Conservation (phyloP, 2,329 filamentous ascomycete genomes). For the Fusarium neocosmosporiellum region DNA sequence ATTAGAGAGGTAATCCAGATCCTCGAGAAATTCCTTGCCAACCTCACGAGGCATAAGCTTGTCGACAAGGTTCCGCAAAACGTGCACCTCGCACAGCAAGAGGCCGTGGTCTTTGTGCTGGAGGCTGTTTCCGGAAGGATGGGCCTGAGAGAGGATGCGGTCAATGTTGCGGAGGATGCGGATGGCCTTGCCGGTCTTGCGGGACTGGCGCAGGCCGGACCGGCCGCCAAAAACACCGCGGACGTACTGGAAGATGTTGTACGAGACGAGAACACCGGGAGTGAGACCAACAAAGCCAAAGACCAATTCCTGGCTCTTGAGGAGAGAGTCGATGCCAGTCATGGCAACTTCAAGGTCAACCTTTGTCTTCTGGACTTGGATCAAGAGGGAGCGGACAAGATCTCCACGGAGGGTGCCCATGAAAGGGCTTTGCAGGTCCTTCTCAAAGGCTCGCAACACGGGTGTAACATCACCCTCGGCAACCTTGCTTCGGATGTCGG, state of each 20-base stretch:
- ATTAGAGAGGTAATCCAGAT: constrained; percentile 87
- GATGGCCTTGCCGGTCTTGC: constrained; percentile 76
- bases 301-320: constrained; percentile 96
- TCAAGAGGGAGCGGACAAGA: constrained; percentile 87
- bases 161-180: constrained; percentile 89
- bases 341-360: constrained; percentile 97
- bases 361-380: constrained; percentile 99
- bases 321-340: constrained; percentile 90
- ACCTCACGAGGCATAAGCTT: constrained; percentile 78
- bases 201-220: constrained; percentile 72
- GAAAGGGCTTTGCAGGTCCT: constrained; percentile 85
- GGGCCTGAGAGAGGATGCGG: constrained; percentile 77
- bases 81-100: constrained; percentile 88
- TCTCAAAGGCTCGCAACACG: constrained; percentile 90
- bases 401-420: constrained; percentile 86
- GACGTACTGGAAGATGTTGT: constrained; percentile 79
- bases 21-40: constrained; percentile 87
- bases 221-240: constrained; percentile 76
- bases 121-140: constrained; percentile 77
- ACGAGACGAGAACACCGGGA: constrained; percentile 88
- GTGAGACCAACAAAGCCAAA: constrained; percentile 98
- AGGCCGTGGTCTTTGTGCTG: constrained; percentile 95
- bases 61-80: constrained; percentile 72
- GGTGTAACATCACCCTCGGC: constrained; percentile 93
- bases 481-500: constrained; percentile 81